phyloP scores from a whole-genome alignment of 78 protist species.

The Dictyostelium citrinum region DNA sequence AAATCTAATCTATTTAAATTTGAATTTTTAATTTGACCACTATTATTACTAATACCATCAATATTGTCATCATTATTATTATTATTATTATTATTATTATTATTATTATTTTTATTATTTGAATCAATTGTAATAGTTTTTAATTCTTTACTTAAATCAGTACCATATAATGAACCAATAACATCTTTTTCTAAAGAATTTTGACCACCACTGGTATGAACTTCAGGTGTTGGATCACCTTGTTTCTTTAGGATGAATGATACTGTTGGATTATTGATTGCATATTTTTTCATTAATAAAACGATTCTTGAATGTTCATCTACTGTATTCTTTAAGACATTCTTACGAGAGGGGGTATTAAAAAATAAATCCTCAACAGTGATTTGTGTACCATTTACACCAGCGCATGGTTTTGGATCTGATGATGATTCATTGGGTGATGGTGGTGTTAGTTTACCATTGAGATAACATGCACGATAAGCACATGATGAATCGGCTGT shows the following conservation, averaged over 20 bases:
- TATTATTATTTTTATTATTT: neutral
- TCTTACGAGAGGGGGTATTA: slow-evolving; percentile 86
- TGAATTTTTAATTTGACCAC: too few species aligned
- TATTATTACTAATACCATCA: too few species aligned
- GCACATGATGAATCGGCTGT: slow-evolving; percentile 79
- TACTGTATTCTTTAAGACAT: slow-evolving; percentile 73
- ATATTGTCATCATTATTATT: too few species aligned
- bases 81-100: too few species aligned
- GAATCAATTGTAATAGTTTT: neutral
- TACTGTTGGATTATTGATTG: slow-evolving; percentile 83
- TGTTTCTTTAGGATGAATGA: slow-evolving; percentile 83
- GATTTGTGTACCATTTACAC: slow-evolving; percentile 83
- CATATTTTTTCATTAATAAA: slow-evolving; percentile 86
- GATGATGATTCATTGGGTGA: neutral
- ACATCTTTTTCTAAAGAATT: slow-evolving; percentile 36
- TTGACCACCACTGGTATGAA: slow-evolving; percentile 32
- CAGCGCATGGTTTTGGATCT: slow-evolving; percentile 93
- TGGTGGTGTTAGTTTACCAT: slow-evolving; percentile 39
- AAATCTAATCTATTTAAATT: slow-evolving; percentile 11
- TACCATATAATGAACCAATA: slow-evolving; percentile 72
- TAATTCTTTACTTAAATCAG: slow-evolving; percentile 75
- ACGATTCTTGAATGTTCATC: slow-evolving; percentile 91
- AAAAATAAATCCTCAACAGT: slow-evolving; percentile 95
- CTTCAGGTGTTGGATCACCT: slow-evolving; percentile 72
- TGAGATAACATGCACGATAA: slow-evolving; percentile 56